Conservation (phyloP, 2,329 filamentous ascomycete genomes). For the Stagonosporopsis rhizophila region DNA sequence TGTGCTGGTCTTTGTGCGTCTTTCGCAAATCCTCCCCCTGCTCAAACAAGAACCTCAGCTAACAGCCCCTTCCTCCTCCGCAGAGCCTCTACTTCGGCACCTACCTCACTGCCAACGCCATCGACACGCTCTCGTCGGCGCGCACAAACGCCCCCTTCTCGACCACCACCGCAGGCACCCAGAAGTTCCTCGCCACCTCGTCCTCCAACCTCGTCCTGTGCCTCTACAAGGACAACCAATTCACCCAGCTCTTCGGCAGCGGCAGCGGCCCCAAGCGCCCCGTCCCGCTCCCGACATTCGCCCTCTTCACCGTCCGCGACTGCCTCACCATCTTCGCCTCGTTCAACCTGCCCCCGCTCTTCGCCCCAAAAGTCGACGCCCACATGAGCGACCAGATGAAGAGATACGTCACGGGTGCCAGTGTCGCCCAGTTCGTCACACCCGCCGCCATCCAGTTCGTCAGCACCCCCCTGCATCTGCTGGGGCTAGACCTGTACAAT, state of each 20-base stretch:
- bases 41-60: neutral
- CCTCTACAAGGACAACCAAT: constrained; percentile 88
- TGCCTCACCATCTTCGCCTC: constrained; percentile 89
- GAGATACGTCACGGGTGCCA: constrained; percentile 57
- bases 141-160: constrained; percentile 61
- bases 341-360: constrained; percentile 84
- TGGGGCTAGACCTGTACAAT: constrained; percentile 89
- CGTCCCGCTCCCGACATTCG: constrained; percentile 75
- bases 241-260: constrained; percentile 79
- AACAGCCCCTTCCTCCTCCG: neutral
- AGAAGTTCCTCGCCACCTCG: constrained; percentile 83
- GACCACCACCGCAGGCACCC: constrained; percentile 72
- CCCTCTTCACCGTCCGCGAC: constrained; percentile 82
- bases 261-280: constrained; percentile 53
- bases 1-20: constrained; percentile 64
- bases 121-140: constrained; percentile 81
- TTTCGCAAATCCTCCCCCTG: neutral
- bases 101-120: constrained; percentile 84
- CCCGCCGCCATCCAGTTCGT: constrained; percentile 80
- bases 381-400: constrained; percentile 54
- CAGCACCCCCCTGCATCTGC: constrained; percentile 83
- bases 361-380: constrained; percentile 70
- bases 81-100: constrained; percentile 81
- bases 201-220: constrained; percentile 84
- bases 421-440: constrained; percentile 77